These are phyloP conservation scores for Hura crepitans DNA, from an alignment of 441 rosid species.

Conservation along the genomic window DNA sequence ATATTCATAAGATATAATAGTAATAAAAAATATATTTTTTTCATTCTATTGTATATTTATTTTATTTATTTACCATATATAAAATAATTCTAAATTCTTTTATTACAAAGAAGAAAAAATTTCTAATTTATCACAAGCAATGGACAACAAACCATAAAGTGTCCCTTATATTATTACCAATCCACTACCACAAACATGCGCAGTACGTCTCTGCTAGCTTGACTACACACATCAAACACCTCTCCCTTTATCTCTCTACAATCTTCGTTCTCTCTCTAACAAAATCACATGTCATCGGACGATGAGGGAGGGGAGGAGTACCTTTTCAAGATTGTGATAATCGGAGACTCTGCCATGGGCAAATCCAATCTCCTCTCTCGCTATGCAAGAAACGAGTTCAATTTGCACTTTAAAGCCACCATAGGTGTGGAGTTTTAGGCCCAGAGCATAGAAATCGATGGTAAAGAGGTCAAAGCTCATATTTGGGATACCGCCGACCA, in stretches of 20 bases:
- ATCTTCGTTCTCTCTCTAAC: background rate
- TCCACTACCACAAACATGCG: constrained; percentile 35
- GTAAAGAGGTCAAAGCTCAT: constrained; percentile 61
- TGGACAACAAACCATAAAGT: background rate
- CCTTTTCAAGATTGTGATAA: too few species aligned
- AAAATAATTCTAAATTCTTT: background rate
- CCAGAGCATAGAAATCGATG: constrained; percentile 54
- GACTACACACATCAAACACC: constrained; percentile 2
- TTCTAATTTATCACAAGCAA: background rate
- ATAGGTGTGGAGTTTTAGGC: constrained; percentile 68
- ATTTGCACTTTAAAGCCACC: constrained; percentile 53
- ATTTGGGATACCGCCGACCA: constrained; percentile 77
- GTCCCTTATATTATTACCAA: background rate
- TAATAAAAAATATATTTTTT: too few species aligned
- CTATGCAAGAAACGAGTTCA: constrained; percentile 57
- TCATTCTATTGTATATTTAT: too few species aligned
- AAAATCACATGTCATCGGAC: constrained; percentile 47
- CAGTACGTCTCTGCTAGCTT: constrained; percentile 24
- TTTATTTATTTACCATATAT: too few species aligned
- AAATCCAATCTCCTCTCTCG: too few species aligned
- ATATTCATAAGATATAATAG: too few species aligned
- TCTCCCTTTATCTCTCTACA: constrained; percentile 15
- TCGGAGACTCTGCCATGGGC: too few species aligned
- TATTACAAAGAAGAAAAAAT: too few species aligned
- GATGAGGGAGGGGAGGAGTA: constrained; percentile 47